Base-by-base conservation (phyloP, 495 filamentous ascomycete genomes). In the Tuber aestivum region DNA sequence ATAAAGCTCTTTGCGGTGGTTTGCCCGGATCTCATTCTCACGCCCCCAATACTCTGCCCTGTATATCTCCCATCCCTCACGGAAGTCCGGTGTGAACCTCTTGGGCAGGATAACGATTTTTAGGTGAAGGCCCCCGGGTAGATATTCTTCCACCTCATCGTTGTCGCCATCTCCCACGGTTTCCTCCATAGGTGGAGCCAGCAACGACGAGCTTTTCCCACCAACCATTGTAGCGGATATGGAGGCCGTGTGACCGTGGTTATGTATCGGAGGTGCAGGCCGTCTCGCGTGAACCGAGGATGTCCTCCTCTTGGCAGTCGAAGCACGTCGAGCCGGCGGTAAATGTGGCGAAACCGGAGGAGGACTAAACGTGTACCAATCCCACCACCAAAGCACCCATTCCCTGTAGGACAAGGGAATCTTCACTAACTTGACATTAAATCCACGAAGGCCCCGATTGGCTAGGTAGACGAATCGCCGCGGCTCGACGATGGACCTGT, bases 31-130 rank as follows among this genome's bases (percentile, higher is more conserved):
- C 84, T 95, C 94, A 80, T 99, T 99, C 84, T 99, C 96, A 76
- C 90, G 91, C 79, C 97, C 95, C 95, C 95, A 99, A 82, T 97
- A 99, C 75, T 97, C 94, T 41, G 91, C 88, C 45, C 96, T 88
- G 84, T 95, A 99, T 6, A 94, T 84, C 80, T 99, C 95, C 95
- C 95, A 99, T 76, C 96, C 97, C 82, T 97, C 93, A n/a, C 95
- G 89, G 82, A 99, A 98, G 72, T 92, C 92, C 0, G 96, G 91
- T 18, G 93, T 94, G 79, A 99, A 99, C 0, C 94, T 93, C 84
- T 99, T 99, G 8, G 95, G 94, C 50, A 97, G 87, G 20, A 99
- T 87, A 32, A 99, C 86, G 37, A 99, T 88, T 81, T 95, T 96
- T 45, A 99, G 89, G 81, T 94, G 91, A 83, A 97, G 93, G 8